These are phyloP conservation scores for Ustulina deusta DNA, from an alignment of 2,329 filamentous ascomycete species.

Conservation along the genomic window DNA sequence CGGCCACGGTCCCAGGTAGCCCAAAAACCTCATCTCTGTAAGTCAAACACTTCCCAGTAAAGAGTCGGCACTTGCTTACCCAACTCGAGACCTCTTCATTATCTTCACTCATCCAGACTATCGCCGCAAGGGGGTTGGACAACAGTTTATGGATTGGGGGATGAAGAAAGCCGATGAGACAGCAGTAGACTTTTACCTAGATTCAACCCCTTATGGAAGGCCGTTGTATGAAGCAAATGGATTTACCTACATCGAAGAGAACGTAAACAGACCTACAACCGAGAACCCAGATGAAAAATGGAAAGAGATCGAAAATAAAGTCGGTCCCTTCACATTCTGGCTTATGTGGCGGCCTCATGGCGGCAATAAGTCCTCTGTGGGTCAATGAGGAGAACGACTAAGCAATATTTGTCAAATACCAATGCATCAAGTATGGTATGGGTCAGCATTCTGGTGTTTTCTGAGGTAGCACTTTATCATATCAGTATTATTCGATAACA, in stretches of 20 bases:
- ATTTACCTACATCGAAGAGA: slow-evolving; percentile 43
- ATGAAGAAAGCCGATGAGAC: slow-evolving; percentile 43
- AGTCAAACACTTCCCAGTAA: slow-evolving; percentile 19
- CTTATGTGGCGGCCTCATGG: slow-evolving; percentile 35
- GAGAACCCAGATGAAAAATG: slow-evolving; percentile 43
- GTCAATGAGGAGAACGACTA: not conserved
- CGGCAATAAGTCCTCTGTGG: not conserved
- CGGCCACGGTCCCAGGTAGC: slow-evolving; percentile 35
- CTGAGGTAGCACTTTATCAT: not conserved
- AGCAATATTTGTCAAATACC: not conserved
- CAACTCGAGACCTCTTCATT: slow-evolving; percentile 32
- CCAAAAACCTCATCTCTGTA: slow-evolving; percentile 45
- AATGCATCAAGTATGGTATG: not conserved
- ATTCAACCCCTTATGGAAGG: slow-evolving; percentile 42
- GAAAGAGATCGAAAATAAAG: slow-evolving; percentile 54
- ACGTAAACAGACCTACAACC: slow-evolving; percentile 40
- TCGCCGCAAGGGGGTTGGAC: slow-evolving; percentile 42
- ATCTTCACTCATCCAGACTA: slow-evolving; percentile 47
- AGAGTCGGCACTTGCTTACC: not conserved
- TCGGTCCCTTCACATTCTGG: slow-evolving; percentile 50
- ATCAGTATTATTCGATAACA: not conserved
- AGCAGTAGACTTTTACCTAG: slow-evolving; percentile 45
- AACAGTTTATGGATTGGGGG: slow-evolving; percentile 46
- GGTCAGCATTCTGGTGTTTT: not conserved
- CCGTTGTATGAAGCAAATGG: slow-evolving; percentile 46